Evolutionary conservation across 495 filamentous ascomycete genomes (phyloP).

Genomic region (Immersiella caudata): DNA sequence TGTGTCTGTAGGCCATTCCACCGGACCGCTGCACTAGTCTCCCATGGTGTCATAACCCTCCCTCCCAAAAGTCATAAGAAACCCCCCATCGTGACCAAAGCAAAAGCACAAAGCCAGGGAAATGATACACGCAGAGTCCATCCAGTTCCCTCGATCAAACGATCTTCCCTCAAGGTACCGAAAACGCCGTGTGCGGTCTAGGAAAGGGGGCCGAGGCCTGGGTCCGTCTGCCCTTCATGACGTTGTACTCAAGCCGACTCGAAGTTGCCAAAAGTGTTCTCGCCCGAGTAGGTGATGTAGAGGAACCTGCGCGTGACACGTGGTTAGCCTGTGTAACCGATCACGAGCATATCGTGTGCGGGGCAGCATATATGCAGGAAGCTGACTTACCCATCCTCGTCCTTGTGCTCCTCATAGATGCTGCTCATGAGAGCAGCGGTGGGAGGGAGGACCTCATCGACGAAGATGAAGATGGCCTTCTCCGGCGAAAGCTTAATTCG

Average conservation of each 20-base stretch:
- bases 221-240: conserved; percentile 1
- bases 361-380: background rate
- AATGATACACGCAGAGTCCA: conserved; percentile 27
- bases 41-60: conserved; percentile 3
- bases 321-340: conserved; percentile 21
- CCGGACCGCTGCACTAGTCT: conserved; percentile 1
- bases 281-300: conserved; percentile 87
- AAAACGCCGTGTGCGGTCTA: conserved; percentile 26
- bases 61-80: background rate
- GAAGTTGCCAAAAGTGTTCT: conserved; percentile 91
- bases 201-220: conserved; percentile 14
- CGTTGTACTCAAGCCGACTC: conserved; percentile 33
- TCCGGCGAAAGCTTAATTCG: conserved; percentile 99
- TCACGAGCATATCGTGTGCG: background rate
- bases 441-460: conserved; percentile 96
- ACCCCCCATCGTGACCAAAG: conserved; percentile 6
- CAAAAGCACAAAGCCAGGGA: conserved; percentile 18
- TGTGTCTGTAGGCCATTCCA: background rate
- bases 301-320: conserved; percentile 44
- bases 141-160: conserved; percentile 23
- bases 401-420: conserved; percentile 99
- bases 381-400: conserved; percentile 65
- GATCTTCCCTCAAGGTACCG: conserved; percentile 16
- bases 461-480: conserved; percentile 99
- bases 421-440: conserved; percentile 98